Percentiles rank a stretch among this genome's conserved stretches.
phyloP scores from a whole-genome alignment of 1,284 basidiomycete genomes.

The Takashimella tepidaria region DNA sequence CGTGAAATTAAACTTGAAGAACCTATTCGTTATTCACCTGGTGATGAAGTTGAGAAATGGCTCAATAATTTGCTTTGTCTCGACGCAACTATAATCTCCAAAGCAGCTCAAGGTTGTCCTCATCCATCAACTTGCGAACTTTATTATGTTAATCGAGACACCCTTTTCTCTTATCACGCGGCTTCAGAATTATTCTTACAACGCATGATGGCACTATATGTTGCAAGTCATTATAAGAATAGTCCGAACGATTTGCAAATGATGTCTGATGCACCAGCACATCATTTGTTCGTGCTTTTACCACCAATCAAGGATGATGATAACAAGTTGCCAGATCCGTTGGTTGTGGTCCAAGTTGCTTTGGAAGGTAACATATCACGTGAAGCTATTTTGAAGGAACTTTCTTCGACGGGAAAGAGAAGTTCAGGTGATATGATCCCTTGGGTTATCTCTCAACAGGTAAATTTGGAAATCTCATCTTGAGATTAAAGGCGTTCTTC shows the following conservation, averaged over 20 bases:
- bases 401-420: constrained; percentile 54
- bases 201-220: constrained; percentile 96
- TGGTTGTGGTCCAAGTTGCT: constrained; percentile 93
- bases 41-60: constrained; percentile 92
- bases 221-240: constrained; percentile 98
- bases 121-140: constrained; percentile 92
- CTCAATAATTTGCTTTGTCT: constrained; percentile 87
- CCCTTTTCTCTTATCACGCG: constrained; percentile 94
- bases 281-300: constrained; percentile 91
- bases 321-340: constrained; percentile 78
- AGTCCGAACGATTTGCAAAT: constrained; percentile 97
- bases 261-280: constrained; percentile 92
- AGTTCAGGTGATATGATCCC: constrained; percentile 93
- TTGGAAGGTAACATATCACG: constrained; percentile 91
- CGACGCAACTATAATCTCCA: constrained; percentile 72
- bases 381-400: constrained; percentile 77
- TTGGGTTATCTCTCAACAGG: constrained; percentile 89
- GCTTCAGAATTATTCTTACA: constrained; percentile 96
- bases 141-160: constrained; percentile 93
- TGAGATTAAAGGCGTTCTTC: no score
- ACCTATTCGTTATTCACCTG: constrained; percentile 85
- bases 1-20: constrained; percentile 93
- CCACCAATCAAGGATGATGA: constrained; percentile 86
- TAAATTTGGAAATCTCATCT: no score
- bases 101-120: constrained; percentile 70